A percentile compares a stretch with the other conserved stretches of the same genome.
These are phyloP conservation scores for Colletotrichum orchidophilum DNA, from an alignment of 2,329 filamentous ascomycete species.

Conservation along the genomic window DNA sequence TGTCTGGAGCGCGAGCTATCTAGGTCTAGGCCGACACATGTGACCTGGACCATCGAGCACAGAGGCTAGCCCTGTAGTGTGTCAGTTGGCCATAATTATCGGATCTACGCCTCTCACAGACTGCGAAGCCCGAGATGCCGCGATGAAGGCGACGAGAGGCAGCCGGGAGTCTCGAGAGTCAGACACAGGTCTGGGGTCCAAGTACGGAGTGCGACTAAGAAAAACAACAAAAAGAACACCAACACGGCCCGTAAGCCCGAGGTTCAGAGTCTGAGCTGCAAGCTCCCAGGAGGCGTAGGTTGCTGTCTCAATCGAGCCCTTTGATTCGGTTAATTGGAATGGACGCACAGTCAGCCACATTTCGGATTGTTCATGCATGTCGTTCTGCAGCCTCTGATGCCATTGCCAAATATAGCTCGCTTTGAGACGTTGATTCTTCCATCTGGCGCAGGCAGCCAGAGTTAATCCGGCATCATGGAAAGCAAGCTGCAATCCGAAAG, in stretches of 20 bases:
- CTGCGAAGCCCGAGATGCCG: conserved; percentile 10
- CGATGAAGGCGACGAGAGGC: not conserved
- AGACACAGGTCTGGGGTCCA: not conserved
- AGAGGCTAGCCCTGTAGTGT: conserved; percentile 4
- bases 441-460: not conserved
- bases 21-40: conserved; percentile 1
- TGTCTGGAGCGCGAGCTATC: not conserved
- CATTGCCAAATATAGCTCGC: conserved; percentile 5
- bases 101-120: conserved; percentile 10
- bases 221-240: too few species aligned
- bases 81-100: not conserved
- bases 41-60: not conserved
- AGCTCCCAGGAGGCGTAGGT: not conserved
- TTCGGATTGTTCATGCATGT: conserved; percentile 12
- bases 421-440: not conserved
- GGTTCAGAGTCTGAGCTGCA: not conserved
- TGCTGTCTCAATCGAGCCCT: not conserved
- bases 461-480: conserved; percentile 18
- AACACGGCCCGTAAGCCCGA: not conserved
- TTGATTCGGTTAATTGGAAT: not conserved
- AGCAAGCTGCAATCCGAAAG: not conserved
- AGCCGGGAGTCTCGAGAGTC: not conserved
- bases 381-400: not conserved
- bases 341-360: not conserved
- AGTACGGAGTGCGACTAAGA: too few species aligned